Base-by-base conservation (phyloP, 805 yeast species). In the Pichia nanzhaoensis region DNA sequence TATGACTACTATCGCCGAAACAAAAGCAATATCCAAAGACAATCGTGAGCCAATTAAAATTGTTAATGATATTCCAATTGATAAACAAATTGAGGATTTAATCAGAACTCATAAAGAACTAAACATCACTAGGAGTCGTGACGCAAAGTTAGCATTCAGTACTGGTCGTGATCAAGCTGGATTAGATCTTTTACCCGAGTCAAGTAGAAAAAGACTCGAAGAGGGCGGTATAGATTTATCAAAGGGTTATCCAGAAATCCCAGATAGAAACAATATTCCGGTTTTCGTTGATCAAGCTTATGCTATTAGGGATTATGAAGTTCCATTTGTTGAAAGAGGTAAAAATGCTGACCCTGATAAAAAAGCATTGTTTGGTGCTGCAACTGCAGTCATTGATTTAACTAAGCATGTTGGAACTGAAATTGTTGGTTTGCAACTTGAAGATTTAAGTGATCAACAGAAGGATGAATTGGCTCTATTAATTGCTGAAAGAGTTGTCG, bases 331-430 rank as follows among this genome's bases (percentile, higher is more conserved):
- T 32, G 69, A 64, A 42, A 55, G 67, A 48, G 69, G 63, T 40
- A 51, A 49, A 41, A 50, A 46, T 43, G 73, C 73, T 16, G 73
- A 69, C 45, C 68, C 66, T 8, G 69, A 63, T 44, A 67, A 68
- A 58, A 68, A 65, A 49, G 69, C 72, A 2, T 51, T 68, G 16
- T 61, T 68, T 44, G 57, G 67, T 17, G 71, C 71, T 46, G 71
- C 64, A 35, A 64, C 55, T 50, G 67, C 67, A 46, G 72, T 74
- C 16, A 65, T 50, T 31, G 47, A 74, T 47, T 59, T 73, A 44
- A 70, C 77, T 36, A 69, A 67, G 44, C 66, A 70, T 48, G 57
- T 73, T 51, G 78, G 78, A 41, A 74, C 78, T 20, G 77, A 72
- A 51, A 63, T 74, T 42, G 65, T 68, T 30, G 78, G 78, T 8